phyloP scores from a whole-genome alignment of 2,329 filamentous ascomycete species.

The Onygenales sp. region DNA sequence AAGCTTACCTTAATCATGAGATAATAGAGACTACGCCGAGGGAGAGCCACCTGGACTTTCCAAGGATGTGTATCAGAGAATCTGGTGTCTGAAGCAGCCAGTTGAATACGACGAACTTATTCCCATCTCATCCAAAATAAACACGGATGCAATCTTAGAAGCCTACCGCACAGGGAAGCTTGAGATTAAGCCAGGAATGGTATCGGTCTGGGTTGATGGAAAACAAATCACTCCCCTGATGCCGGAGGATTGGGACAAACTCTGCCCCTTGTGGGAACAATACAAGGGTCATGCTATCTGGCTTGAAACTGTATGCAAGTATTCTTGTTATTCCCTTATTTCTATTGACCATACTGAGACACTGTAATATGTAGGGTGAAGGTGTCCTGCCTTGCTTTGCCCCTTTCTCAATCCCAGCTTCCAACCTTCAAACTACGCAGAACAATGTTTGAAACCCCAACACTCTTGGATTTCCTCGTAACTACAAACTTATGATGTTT shows the following conservation, averaged over 20 bases:
- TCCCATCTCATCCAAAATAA: neutral
- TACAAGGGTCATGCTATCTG: neutral
- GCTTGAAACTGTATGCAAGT: neutral
- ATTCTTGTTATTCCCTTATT: slow-evolving; percentile 20
- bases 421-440: no score
- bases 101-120: neutral
- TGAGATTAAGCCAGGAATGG: neutral
- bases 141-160: neutral
- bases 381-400: slow-evolving; percentile 25
- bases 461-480: no score
- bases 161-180: neutral
- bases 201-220: neutral
- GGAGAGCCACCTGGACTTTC: neutral
- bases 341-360: slow-evolving; percentile 26
- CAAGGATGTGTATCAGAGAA: neutral
- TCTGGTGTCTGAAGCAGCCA: neutral
- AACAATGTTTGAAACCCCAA: no score
- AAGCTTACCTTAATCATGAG: neutral
- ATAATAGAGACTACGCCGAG: neutral
- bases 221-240: neutral
- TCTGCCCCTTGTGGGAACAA: neutral
- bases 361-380: slow-evolving; percentile 37
- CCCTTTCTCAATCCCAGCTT: no score
- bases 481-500: no score
- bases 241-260: neutral